A percentile compares a stretch with the other conserved stretches of the same genome.
phyloP scores from a whole-genome alignment of 345 rosid genomes.

The Cardamine chenopodiifolia region DNA sequence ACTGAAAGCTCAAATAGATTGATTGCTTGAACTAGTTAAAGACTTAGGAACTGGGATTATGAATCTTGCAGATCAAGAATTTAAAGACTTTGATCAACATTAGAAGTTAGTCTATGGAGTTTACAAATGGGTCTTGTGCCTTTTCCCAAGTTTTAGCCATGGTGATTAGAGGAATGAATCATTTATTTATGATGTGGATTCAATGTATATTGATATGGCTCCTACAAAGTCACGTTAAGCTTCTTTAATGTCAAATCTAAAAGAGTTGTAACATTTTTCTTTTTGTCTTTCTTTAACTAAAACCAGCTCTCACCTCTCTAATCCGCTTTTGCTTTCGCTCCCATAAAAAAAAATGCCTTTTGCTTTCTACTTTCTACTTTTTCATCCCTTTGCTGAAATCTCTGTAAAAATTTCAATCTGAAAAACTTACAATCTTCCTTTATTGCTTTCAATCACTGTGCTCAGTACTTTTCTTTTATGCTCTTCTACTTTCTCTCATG shows the following conservation, averaged over 20 bases:
- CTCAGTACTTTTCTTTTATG: constrained; percentile 34
- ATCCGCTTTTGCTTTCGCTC: constrained; percentile 36
- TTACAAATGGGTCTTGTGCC: too few species aligned
- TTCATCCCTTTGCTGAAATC: constrained; percentile 30
- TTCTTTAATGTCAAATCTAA: constrained; percentile 35
- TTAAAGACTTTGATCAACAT: too few species aligned
- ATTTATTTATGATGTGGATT: not conserved
- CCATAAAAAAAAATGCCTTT: constrained; percentile 31
- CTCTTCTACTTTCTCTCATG: constrained; percentile 25
- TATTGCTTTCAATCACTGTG: constrained; percentile 38
- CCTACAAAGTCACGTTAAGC: constrained; percentile 34
- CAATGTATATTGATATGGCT: constrained; percentile 15
- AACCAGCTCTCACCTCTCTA: constrained; percentile 36
- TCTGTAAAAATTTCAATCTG: constrained; percentile 23
- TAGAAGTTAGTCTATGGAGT: too few species aligned
- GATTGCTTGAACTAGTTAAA: not conserved
- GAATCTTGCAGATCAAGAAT: not conserved
- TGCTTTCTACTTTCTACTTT: constrained; percentile 38
- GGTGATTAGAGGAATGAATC: not conserved
- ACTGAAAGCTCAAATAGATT: not conserved
- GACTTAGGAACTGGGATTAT: not conserved
- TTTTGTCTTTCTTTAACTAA: constrained; percentile 45
- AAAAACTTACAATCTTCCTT: constrained; percentile 33
- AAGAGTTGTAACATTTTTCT: constrained; percentile 31
- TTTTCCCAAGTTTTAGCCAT: too few species aligned